Conservation (phyloP, 441 rosid species). For the Euphorbia celastroides region DNA sequence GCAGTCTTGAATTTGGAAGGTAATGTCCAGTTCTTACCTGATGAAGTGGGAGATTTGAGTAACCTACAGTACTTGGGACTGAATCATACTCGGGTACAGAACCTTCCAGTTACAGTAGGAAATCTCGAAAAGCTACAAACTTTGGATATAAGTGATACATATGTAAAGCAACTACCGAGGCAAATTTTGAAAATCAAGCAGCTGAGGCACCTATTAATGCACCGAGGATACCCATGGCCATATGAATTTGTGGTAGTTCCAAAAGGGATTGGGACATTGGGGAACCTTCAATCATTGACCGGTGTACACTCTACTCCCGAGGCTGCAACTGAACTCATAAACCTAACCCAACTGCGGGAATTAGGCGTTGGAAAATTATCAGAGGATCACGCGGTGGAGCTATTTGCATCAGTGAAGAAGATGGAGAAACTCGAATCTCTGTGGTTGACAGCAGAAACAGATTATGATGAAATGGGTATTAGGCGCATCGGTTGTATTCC, state of each 20-base stretch:
- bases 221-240: background rate
- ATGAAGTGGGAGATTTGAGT: background rate
- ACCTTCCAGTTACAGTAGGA: background rate
- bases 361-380: background rate
- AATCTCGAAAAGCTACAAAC: background rate
- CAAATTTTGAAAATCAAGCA: no score
- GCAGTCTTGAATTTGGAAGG: background rate
- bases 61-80: background rate
- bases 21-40: background rate
- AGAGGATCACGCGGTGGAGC: conserved; percentile 12
- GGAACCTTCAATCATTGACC: conserved; percentile 8
- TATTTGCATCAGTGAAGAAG: conserved; percentile 3
- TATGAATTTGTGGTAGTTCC: background rate
- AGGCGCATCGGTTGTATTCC: background rate
- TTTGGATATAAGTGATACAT: background rate
- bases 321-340: conserved; percentile 10
- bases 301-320: conserved; percentile 11
- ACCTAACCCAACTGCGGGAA: background rate
- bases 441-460: background rate
- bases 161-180: background rate
- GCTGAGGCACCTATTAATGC: background rate
- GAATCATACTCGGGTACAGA: background rate
- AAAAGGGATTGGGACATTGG: background rate
- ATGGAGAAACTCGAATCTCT: background rate
- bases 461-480: background rate